Evolutionary conservation across 1,284 basidiomycete species (phyloP), one percentile per base, ranked within the genome.

Genomic region (Rhodotorula sp.): DNA sequence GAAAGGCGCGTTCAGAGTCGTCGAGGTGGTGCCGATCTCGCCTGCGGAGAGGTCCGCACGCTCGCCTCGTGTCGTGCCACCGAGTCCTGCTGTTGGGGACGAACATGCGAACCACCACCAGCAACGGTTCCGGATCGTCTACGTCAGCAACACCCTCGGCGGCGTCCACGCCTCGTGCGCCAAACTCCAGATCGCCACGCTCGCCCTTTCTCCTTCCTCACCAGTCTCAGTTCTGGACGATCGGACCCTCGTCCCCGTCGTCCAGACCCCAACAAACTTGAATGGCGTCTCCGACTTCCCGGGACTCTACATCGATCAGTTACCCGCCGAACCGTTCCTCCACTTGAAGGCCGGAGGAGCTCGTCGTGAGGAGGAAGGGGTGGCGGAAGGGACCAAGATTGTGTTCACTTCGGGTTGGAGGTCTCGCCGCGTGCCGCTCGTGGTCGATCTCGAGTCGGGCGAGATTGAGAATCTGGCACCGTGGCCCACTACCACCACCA

Each of bases 101-200:
- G 10, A 43, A 10, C 39, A 43, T 12, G 10, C 39, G 39, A 43
- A 43, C 39, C 39, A 43, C 8, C 39, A 43, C 4, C 34, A 39
- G 26, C 52, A 56, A 29, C 29, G 29, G 26, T 86, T 88, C 54
- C 62, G 84, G 63, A 64, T 89, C 5, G 79, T 88, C 54, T 90
- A 87, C 85, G 74, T 90, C 26, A 85, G 87, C 16, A 85, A 85
- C 74, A 78, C 82, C 5, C 79, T 83, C 6, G 87, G 87, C 0
- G 89, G 88, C 1, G 82, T 88, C 0, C 90, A 91, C 74, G 83
- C 84, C 8, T 86, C 86, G 0, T 88, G 87, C 15, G 83, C 86
- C 0, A 80, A 84, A 5, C 79, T 91, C 0, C 84, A 87, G 72
- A 80, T 6, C 78, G 84, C n/a, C 81, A 85, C 76, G 58, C 83